Base-by-base conservation (phyloP, 164 flowering plant genomes). In the Vitis cinerea region DNA sequence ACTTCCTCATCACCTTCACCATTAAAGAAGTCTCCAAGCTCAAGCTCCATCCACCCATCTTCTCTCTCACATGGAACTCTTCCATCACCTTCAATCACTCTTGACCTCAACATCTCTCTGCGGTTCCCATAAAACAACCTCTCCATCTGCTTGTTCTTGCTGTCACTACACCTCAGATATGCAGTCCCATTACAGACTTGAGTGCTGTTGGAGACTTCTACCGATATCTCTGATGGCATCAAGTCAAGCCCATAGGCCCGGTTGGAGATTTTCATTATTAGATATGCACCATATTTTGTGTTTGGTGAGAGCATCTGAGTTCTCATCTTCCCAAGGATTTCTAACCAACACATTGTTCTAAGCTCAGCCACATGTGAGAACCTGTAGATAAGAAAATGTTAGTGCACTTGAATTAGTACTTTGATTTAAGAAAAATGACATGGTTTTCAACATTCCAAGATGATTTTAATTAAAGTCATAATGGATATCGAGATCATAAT, bases 41-140 rank as follows among this genome's bases (percentile, higher is more conserved):
- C 84, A 48, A 85, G 77, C 84, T 84, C 84, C 68, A 82, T 66
- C 89, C 89, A 86, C 7, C 84, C 83, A 56, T 86, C 87, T 14
- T 86, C 87, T 14, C 54, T 63, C n/a, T 70, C 74, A 8, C 67
- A 1, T 6, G 63, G 15, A 9, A 6, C 14, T 31, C 19, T 50
- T 30, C 3, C 27, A 5, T 71, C 64, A 9, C 51, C 65, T 9
- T 56, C 57, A 2, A 10, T 11, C 7, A 69, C 66, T 64, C 65
- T 70, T 0, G 72, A 55, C 19, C 56, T 61, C 52, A 63, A 17
- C 53, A 63, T 67, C 49, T 72, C 61, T 44, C 30, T 29, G 9
- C 78, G 62, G 44, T 77, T 76, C 9, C 19, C 29, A 53, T 71
- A 80, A 17, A 74, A 56, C 56, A 77, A 47, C 7, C 55, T 15